Evolutionary conservation across 148 eudicot genomes (phyloP).

Genomic region (Camellia granthamiana): DNA sequence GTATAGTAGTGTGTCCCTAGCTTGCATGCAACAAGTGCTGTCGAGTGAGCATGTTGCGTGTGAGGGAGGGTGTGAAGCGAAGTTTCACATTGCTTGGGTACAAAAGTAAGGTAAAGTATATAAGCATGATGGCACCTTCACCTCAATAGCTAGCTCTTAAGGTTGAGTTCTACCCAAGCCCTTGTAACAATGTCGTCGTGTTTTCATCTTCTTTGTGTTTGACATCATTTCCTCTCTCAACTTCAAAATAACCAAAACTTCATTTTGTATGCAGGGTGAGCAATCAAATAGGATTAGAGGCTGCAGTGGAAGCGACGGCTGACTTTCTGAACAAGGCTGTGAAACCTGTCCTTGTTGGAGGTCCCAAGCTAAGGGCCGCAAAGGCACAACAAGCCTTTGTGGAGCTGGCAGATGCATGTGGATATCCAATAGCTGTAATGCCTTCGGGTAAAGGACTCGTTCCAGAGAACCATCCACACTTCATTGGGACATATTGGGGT

Average conservation of each 20-base stretch:
- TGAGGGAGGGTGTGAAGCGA: no score
- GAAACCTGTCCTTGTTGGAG: constrained; percentile 71
- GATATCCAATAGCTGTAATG: constrained; percentile 73
- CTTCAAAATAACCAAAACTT: not conserved
- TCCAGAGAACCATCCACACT: constrained; percentile 63
- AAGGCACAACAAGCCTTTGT: constrained; percentile 61
- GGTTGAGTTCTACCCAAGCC: no score
- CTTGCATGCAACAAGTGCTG: no score
- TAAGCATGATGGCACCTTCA: no score
- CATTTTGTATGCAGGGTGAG: constrained; percentile 40
- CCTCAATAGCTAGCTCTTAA: no score
- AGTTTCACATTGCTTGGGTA: no score
- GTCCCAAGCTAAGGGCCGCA: constrained; percentile 63
- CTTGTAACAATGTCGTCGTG: not conserved
- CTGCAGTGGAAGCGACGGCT: constrained; percentile 75
- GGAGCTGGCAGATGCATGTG: constrained; percentile 68
- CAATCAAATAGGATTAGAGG: constrained; percentile 70
- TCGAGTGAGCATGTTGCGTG: no score
- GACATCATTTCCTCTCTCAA: not conserved
- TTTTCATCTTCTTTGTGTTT: constrained; percentile 6
- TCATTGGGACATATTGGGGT: constrained; percentile 88
- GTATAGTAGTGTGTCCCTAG: no score
- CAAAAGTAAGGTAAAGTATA: no score
- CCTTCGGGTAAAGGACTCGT: constrained; percentile 76
- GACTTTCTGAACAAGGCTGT: constrained; percentile 76